A percentile compares a stretch with the other conserved stretches of the same genome.
Evolutionary conservation across 73 alveolate species (phyloP).

Genomic region (Tetrahymena thermophila): DNA sequence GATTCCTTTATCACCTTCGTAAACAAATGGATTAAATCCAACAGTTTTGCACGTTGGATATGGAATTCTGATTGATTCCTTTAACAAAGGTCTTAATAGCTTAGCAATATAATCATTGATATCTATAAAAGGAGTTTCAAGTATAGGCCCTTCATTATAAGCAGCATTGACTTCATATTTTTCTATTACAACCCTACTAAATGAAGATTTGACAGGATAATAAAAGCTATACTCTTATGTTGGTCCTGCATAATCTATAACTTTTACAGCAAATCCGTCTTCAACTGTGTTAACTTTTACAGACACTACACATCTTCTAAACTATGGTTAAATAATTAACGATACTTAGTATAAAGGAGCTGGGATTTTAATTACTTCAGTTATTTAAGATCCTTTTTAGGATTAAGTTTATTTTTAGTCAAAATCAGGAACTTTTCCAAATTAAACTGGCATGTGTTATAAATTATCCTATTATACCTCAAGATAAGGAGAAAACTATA

Average conservation of each 20-base stretch:
- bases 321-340: background rate
- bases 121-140: background rate
- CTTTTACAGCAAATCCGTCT: background rate
- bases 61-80: background rate
- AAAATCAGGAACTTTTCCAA: background rate
- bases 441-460: background rate
- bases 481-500: background rate
- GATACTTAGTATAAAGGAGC: background rate
- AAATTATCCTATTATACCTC: background rate
- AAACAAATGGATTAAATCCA: background rate
- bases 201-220: background rate
- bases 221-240: background rate
- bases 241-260: background rate
- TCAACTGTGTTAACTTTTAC: background rate
- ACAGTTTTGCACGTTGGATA: background rate
- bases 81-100: background rate
- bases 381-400: background rate
- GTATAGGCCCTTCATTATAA: background rate
- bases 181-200: background rate
- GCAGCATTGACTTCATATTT: background rate
- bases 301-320: background rate
- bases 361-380: background rate
- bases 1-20: background rate
- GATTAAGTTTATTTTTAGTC: background rate
- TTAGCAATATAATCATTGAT: background rate